These are phyloP conservation scores for Pseudoscleropodium purum DNA, from an alignment of 225 moss, liverwort and hornwort species.

Conservation along the genomic window DNA sequence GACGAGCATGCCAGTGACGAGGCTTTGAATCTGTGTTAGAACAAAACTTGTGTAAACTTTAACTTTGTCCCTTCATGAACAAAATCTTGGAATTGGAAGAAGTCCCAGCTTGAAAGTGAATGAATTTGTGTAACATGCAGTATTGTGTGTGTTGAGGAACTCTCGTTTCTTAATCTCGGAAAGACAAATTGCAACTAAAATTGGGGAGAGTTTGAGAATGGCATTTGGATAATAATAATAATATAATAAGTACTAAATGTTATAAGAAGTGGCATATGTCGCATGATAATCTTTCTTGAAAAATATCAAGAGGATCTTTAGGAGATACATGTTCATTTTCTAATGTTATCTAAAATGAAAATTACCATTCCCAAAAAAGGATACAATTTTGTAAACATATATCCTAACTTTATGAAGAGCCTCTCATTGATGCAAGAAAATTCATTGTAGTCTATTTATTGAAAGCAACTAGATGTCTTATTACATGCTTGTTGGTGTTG, in stretches of 20 bases:
- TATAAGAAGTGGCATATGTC: not conserved
- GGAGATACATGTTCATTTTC: too few relatives aligned
- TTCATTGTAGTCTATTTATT: not conserved
- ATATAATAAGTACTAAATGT: not conserved
- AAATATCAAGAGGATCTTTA: too few relatives aligned
- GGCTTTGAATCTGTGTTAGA: not conserved
- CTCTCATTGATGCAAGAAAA: not conserved
- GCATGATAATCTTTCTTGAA: not conserved
- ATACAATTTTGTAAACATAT: rapidly evolving
- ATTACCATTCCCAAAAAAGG: not conserved
- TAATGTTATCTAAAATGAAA: not conserved
- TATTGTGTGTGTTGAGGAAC: rapidly evolving
- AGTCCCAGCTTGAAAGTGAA: not conserved
- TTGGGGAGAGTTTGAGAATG: not conserved
- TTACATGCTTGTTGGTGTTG: not conserved
- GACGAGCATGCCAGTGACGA: too few relatives aligned
- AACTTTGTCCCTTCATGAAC: rapidly evolving
- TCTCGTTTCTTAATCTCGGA: not conserved
- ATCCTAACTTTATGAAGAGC: not conserved
- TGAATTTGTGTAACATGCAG: not conserved
- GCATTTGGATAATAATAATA: not conserved
- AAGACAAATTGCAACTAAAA: not conserved
- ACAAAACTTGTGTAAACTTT: not conserved
- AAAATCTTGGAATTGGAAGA: not conserved
- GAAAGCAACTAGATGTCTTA: not conserved